phyloP scores from a whole-genome alignment of 2,329 filamentous ascomycete species.

The Davidsoniella neocaledoniae region DNA sequence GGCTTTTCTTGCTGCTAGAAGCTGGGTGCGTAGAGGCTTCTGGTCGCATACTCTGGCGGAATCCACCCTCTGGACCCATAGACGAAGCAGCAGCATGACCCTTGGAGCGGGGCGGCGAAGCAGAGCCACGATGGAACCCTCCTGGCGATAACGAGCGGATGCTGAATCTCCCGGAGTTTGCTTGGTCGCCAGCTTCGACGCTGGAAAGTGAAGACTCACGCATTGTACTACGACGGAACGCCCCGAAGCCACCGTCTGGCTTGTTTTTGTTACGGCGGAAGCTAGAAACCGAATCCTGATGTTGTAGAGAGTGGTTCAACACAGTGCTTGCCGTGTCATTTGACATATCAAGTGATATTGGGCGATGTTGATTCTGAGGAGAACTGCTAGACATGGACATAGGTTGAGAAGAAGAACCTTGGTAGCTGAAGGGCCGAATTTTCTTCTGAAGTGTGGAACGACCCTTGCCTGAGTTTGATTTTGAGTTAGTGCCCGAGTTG shows the following conservation, averaged over 20 bases:
- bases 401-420: background rate
- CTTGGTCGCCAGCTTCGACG: conserved; percentile 18
- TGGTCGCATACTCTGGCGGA: conserved; percentile 26
- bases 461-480: background rate
- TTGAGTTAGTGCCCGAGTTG: background rate
- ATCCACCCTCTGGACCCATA: conserved; percentile 24
- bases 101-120: conserved; percentile 27
- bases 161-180: conserved; percentile 45
- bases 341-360: background rate
- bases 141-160: conserved; percentile 54
- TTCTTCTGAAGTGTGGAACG: conserved; percentile 8
- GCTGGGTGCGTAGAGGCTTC: conserved; percentile 11
- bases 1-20: conserved; percentile 20
- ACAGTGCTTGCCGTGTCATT: background rate
- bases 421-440: conserved; percentile 7
- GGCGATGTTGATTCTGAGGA: background rate
- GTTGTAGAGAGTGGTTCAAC: conserved; percentile 3
- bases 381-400: background rate
- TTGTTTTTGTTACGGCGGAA: conserved; percentile 6
- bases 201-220: conserved; percentile 40
- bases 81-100: conserved; percentile 22
- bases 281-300: conserved; percentile 12
- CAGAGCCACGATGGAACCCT: conserved; percentile 25
- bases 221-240: conserved; percentile 12
- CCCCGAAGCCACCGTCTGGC: background rate